These are phyloP conservation scores for Lactarius psammicola DNA, from an alignment of 768 basidiomycete species.

Conservation along the genomic window DNA sequence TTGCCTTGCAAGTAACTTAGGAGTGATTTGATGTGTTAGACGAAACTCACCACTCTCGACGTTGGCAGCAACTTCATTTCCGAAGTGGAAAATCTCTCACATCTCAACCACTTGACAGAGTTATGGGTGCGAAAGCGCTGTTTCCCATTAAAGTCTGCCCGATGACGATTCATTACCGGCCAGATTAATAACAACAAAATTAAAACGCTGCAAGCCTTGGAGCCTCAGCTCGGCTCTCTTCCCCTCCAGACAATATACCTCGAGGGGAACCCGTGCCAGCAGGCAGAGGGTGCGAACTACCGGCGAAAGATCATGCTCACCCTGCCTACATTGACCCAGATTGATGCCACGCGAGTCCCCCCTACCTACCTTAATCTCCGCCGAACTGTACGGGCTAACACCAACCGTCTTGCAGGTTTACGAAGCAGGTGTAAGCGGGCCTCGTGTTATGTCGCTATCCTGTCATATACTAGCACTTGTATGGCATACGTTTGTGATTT, in stretches of 20 bases:
- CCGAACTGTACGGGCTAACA: slow-evolving; percentile 3
- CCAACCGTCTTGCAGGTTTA: slow-evolving; percentile 19
- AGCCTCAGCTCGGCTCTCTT: slow-evolving; percentile 61
- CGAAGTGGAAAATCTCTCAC: slow-evolving; percentile 77
- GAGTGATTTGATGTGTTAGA: slow-evolving; percentile 34
- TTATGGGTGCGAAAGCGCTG: slow-evolving; percentile 69
- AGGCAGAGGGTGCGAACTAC: slow-evolving; percentile 71
- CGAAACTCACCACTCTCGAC: slow-evolving; percentile 81
- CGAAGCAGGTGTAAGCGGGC: slow-evolving; percentile 20
- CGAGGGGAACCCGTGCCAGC: slow-evolving; percentile 92
- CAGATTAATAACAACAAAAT: slow-evolving; percentile 91
- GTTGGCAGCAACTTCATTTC: slow-evolving; percentile 82
- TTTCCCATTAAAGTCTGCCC: background rate
- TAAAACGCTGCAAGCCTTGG: slow-evolving; percentile 62
- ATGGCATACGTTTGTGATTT: slow-evolving; percentile 14
- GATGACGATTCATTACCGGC: background rate
- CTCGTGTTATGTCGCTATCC: slow-evolving; percentile 13
- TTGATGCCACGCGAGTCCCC: slow-evolving; percentile 90
- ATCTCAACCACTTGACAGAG: slow-evolving; percentile 78
- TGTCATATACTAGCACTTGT: slow-evolving; percentile 16
- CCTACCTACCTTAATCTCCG: slow-evolving; percentile 13
- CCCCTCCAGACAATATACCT: slow-evolving; percentile 85
- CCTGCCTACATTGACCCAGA: slow-evolving; percentile 85
- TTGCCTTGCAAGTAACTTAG: background rate
- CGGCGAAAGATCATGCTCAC: slow-evolving; percentile 86